These are phyloP conservation scores for Torulaspora gathmanii DNA, from an alignment of 805 yeast species.

Conservation along the genomic window DNA sequence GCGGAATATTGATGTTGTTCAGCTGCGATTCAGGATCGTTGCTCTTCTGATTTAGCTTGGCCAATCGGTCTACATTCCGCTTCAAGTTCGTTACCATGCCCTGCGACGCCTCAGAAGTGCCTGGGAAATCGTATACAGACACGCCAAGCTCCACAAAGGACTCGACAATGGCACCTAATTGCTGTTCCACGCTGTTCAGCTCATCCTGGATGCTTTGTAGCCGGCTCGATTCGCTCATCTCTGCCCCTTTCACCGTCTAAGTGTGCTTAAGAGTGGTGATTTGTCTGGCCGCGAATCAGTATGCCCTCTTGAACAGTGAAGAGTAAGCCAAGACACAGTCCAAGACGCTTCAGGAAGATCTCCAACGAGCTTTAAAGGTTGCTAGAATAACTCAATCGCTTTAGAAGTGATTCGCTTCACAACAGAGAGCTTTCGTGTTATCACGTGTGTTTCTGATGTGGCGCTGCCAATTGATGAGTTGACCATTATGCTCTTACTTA, in stretches of 20 bases:
- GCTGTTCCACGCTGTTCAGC: slow-evolving; percentile 30
- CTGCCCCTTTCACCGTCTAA: neutral
- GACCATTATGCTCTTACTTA: neutral
- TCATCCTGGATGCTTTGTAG: slow-evolving; percentile 28
- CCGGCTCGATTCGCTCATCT: slow-evolving; percentile 9
- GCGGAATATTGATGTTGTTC: slow-evolving; percentile 52
- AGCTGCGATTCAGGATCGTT: slow-evolving; percentile 35
- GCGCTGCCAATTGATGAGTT: neutral
- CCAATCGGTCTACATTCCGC: slow-evolving; percentile 41
- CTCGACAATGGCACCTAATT: slow-evolving; percentile 55
- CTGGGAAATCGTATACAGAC: slow-evolving; percentile 88
- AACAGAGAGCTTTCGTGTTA: neutral
- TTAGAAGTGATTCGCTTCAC: neutral
- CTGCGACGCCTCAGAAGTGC: slow-evolving; percentile 71
- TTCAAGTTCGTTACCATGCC: slow-evolving; percentile 42
- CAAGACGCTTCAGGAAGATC: no score
- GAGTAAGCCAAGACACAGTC: neutral
- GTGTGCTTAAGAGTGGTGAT: neutral
- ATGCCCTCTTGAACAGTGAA: neutral
- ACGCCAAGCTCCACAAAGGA: slow-evolving; percentile 86
- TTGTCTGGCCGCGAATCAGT: no score
- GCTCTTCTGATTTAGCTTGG: slow-evolving; percentile 31
- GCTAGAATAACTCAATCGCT: neutral
- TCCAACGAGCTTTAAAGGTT: neutral
- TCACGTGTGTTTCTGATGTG: neutral